Conservation (phyloP, 176 grass and related monocot genomes). For the Oryza glumipatula region DNA sequence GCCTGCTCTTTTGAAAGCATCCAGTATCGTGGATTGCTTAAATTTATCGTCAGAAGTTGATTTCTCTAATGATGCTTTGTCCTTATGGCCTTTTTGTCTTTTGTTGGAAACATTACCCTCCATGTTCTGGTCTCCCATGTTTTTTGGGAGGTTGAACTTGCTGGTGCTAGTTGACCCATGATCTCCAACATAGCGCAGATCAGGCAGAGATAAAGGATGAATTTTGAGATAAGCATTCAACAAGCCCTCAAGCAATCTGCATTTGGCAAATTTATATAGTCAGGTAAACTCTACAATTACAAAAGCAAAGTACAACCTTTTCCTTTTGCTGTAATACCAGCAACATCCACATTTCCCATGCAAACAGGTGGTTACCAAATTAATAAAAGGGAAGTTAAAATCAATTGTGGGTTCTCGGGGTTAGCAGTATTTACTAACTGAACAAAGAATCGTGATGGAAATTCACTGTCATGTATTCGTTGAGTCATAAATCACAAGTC, state of each 20-base stretch:
- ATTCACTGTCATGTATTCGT: slow-evolving; percentile 13
- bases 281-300: slow-evolving; percentile 11
- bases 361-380: neutral
- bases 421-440: neutral
- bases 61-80: slow-evolving; percentile 52
- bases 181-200: slow-evolving; percentile 59
- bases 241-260: slow-evolving; percentile 81
- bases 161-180: slow-evolving; percentile 53
- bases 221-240: slow-evolving; percentile 64
- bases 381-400: slow-evolving; percentile 5
- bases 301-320: neutral
- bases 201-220: slow-evolving; percentile 69
- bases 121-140: slow-evolving; percentile 44
- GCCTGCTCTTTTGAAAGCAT: slow-evolving; percentile 80
- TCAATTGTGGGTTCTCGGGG: slow-evolving; percentile 13
- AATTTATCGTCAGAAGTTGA: slow-evolving; percentile 56
- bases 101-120: slow-evolving; percentile 45
- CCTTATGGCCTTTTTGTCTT: slow-evolving; percentile 66
- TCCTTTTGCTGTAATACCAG: slow-evolving; percentile 22
- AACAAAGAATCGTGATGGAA: slow-evolving; percentile 5
- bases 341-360: neutral
- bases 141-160: slow-evolving; percentile 59
- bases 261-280: slow-evolving; percentile 33
- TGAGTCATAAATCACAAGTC: slow-evolving; percentile 33
- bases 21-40: slow-evolving; percentile 73